Percentiles rank a stretch among this genome's conserved stretches.
Conservation (phyloP, 768 basidiomycete genomes). For the Melanogaster broomeanus region DNA sequence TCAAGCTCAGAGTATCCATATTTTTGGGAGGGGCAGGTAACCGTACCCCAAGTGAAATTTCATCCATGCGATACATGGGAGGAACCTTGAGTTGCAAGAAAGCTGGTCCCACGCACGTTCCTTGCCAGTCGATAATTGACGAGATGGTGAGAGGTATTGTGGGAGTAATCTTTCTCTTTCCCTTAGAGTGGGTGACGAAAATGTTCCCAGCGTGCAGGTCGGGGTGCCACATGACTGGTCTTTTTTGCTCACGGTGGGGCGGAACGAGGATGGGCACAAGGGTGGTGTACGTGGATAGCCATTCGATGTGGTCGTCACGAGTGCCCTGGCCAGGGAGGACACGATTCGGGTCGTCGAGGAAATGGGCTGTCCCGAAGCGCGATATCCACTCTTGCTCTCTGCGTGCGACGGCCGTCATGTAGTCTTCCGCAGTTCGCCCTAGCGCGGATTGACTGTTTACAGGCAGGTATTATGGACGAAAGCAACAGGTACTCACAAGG, state of each 20-base stretch:
- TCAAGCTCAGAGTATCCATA: not conserved
- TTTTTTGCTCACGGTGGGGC: constrained; percentile 1
- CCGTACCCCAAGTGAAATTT: not conserved
- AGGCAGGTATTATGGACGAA: constrained; percentile 1
- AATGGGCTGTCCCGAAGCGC: constrained; percentile 1
- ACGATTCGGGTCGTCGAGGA: constrained; percentile 11
- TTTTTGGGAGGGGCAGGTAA: not conserved
- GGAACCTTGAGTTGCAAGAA: constrained; percentile 10
- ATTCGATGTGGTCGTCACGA: constrained; percentile 12
- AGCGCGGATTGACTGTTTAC: constrained; percentile 9
- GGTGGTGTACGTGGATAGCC: not conserved
- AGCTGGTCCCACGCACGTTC: constrained; percentile 13
- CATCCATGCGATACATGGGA: not conserved
- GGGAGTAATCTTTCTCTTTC: not conserved
- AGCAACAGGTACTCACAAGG: constrained; percentile 30
- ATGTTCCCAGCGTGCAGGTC: constrained; percentile 15
- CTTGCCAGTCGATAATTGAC: constrained; percentile 17
- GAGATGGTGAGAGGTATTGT: constrained; percentile 4
- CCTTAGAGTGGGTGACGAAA: constrained; percentile 5
- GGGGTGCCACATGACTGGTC: constrained; percentile 14
- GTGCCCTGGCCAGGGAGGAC: constrained; percentile 7
- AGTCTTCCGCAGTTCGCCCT: constrained; percentile 17
- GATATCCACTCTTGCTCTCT: constrained; percentile 14
- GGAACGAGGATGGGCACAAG: constrained; percentile 7
- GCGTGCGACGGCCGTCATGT: constrained; percentile 14